A percentile compares a stretch with the other conserved stretches of the same genome.
phyloP scores from a whole-genome alignment of 805 yeast genomes.

The Cyberlindnera japonica region DNA sequence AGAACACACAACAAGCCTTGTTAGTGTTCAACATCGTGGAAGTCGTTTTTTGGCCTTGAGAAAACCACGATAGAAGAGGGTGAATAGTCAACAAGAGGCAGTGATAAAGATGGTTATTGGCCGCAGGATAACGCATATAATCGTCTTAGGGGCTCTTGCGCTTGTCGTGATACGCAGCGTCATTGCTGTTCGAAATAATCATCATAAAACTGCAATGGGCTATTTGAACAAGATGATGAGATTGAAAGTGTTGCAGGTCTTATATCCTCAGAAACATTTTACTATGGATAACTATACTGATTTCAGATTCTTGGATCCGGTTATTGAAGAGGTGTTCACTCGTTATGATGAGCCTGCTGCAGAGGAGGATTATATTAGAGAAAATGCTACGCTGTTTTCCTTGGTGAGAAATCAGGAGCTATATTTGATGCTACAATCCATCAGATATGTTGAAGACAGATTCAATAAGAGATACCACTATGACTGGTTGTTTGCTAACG shows the following conservation, averaged over 20 bases:
- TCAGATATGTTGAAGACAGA: conserved; percentile 60
- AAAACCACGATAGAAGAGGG: no score
- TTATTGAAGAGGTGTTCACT: conserved; percentile 6
- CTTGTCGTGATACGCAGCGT: no score
- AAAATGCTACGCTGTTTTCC: conserved; percentile 65
- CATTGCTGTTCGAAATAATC: conserved; percentile 22
- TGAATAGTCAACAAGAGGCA: no score
- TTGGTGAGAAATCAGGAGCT: conserved; percentile 68
- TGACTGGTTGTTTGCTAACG: conserved; percentile 77
- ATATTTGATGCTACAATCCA: conserved; percentile 51
- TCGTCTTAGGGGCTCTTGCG: no score
- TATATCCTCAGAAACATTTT: conserved; percentile 25
- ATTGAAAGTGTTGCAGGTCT: conserved; percentile 21
- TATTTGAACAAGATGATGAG: conserved; percentile 20
- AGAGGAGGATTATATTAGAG: conserved; percentile 33
- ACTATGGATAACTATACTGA: conserved; percentile 21
- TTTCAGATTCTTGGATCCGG: conserved; percentile 18
- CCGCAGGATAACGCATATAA: no score
- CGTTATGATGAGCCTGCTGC: conserved; percentile 11
- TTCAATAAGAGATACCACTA: conserved; percentile 60
- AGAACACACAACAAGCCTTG: no score
- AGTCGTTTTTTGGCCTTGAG: no score
- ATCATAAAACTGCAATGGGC: conserved; percentile 20
- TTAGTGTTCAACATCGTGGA: no score
- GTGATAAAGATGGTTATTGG: no score